Base-by-base conservation (phyloP, 1,284 basidiomycete species). In the Trametes hirsuta region DNA sequence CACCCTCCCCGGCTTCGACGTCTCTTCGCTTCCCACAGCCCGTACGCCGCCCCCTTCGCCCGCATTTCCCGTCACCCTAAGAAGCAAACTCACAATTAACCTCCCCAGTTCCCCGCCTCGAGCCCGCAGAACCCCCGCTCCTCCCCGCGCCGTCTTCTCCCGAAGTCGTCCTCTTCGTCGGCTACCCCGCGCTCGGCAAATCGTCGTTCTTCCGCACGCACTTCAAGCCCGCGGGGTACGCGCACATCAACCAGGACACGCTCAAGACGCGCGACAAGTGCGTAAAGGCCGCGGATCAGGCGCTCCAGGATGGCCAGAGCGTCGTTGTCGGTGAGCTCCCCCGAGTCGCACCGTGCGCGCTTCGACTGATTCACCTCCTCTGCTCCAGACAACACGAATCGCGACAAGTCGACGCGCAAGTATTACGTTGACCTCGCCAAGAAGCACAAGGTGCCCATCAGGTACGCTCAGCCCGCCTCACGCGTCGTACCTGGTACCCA, bases 181-280 rank as follows among this genome's bases (percentile, higher is more conserved):
- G 96, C 12, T 87, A 86, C 55, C 96, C 97, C 0, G 90, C 88
- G 49, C 76, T 94, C 1, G 96, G 96, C 45, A 98, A 98, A 75
- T 90, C 93, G 0, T 84, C 87, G 0, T 92, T 96, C 72, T 98
- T 83, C 74, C 76, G 78, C 11, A 80, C 74, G 40, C 77, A 94
- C 69, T 96, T 98, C 71, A 74, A 77, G n/a, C 79, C 84, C 0
- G 76, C 74, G 4, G 85, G 81, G 12, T 97, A 98, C 72, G 76
- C 81, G 3, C 93, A 95, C 66, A 80, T 97, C 61, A 96, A 96
- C 71, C 94, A 97, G 75, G 94, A 97, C 72, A 87, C 79, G 1
- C 77, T 98, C 1, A 84, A 83, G 55, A 87, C 86, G 11, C 81
- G 91, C 46, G 79, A 85, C 5, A 93, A 88, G 70, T 97, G 95